Evolutionary conservation across 345 rosid species (phyloP).

Genomic region (Arabidopsis thaliana): DNA sequence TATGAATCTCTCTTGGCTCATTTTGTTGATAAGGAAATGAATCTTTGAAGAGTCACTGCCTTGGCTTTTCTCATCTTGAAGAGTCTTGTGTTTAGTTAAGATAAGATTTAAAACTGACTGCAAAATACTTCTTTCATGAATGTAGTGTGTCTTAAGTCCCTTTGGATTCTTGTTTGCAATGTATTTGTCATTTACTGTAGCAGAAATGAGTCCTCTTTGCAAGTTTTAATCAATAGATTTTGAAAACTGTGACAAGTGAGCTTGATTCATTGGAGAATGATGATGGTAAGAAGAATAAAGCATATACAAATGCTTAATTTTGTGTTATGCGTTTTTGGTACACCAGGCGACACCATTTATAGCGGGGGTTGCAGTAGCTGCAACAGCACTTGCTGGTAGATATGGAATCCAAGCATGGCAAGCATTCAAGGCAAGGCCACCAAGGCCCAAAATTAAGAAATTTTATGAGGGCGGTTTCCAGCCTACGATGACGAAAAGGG

Average conservation of each 20-base stretch:
- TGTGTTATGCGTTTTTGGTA: slow-evolving; percentile 24
- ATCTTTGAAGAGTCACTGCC: no score
- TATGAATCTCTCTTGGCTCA: no score
- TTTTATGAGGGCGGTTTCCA: slow-evolving; percentile 85
- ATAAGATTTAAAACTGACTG: no score
- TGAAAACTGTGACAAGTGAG: neutral
- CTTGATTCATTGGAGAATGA: slow-evolving; percentile 1
- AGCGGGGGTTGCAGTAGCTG: slow-evolving; percentile 85
- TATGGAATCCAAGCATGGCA: slow-evolving; percentile 94
- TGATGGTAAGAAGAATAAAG: neutral
- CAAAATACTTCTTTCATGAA: no score
- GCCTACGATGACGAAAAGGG: slow-evolving; percentile 74
- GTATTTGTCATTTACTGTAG: no score
- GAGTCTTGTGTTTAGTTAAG: no score
- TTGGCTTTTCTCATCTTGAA: no score
- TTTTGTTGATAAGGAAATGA: no score
- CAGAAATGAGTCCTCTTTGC: no score
- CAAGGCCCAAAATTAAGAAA: slow-evolving; percentile 56
- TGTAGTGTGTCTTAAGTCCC: no score
- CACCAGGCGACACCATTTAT: slow-evolving; percentile 76
- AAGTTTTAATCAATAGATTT: no score
- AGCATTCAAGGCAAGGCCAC: slow-evolving; percentile 71
- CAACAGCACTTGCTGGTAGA: slow-evolving; percentile 81
- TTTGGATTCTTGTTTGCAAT: no score
- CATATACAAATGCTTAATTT: neutral